Percentiles rank a stretch among this genome's conserved stretches.
Evolutionary conservation across 345 rosid species (phyloP).

Genomic region (Capsella bursapastoris): DNA sequence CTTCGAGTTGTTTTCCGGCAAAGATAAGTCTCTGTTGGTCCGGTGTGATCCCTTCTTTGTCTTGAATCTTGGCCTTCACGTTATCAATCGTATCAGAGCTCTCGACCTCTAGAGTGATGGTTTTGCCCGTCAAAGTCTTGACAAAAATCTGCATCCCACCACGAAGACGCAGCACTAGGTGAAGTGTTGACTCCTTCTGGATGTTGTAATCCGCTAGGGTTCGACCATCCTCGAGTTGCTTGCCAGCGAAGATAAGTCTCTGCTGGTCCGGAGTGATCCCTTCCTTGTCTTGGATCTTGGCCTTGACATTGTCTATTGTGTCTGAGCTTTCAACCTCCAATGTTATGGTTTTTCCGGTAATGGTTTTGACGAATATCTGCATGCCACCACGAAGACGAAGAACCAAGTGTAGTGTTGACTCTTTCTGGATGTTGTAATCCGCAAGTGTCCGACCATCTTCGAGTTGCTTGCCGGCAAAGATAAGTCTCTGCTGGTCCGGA

Average conservation of each 20-base stretch:
- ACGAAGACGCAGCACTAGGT: background rate
- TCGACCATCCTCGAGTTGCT: background rate
- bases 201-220: background rate
- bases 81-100: background rate
- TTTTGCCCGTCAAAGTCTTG: background rate
- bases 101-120: background rate
- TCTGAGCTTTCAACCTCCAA: background rate
- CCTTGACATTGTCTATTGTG: background rate
- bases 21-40: background rate
- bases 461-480: too few relatives aligned
- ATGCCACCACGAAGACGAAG: background rate
- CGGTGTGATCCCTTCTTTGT: background rate
- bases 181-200: constrained; percentile 5
- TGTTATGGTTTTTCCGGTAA: background rate
- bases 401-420: background rate
- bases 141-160: background rate
- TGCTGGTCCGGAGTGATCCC: background rate
- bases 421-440: background rate
- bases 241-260: background rate
- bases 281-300: background rate
- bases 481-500: too few relatives aligned
- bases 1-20: background rate
- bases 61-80: background rate
- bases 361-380: background rate
- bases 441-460: too few relatives aligned